Conservation (phyloP, 2,329 filamentous ascomycete species). For the Xylariaceae sp. region DNA sequence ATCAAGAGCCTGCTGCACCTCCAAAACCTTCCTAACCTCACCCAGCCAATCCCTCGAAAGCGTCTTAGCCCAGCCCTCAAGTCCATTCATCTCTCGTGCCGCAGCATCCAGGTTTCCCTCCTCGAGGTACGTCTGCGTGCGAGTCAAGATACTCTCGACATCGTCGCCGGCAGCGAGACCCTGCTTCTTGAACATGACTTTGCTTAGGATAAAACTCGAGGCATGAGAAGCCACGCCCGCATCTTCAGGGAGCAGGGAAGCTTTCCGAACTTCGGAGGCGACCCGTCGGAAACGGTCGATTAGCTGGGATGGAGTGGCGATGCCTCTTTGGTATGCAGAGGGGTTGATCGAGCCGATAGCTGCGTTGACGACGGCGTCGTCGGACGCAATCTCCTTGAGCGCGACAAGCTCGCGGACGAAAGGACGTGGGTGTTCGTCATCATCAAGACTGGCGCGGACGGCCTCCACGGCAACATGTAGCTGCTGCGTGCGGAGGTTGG, state of each 20-base stretch:
- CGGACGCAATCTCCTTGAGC: conserved; percentile 83
- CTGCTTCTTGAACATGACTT: conserved; percentile 94
- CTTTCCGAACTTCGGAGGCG: conserved; percentile 88
- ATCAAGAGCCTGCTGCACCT: conserved; percentile 94
- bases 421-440: conserved; percentile 68
- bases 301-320: conserved; percentile 77
- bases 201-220: conserved; percentile 83
- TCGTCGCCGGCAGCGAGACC: conserved; percentile 79
- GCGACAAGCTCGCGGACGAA: conserved; percentile 93
- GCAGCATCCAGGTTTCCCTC: conserved; percentile 90
- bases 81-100: conserved; percentile 88
- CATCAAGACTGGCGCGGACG: conserved; percentile 77
- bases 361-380: conserved; percentile 82
- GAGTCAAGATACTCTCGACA: conserved; percentile 87
- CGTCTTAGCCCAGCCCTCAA: conserved; percentile 93
- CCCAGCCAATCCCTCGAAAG: conserved; percentile 89
- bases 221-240: conserved; percentile 93
- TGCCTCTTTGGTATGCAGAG: conserved; percentile 84
- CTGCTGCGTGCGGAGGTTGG: conserved; percentile 90
- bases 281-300: conserved; percentile 96
- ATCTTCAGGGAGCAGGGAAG: conserved; percentile 84
- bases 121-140: conserved; percentile 86
- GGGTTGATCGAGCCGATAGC: conserved; percentile 97
- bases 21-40: conserved; percentile 86
- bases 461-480: conserved; percentile 94